Evolutionary conservation across 2,329 filamentous ascomycete species (phyloP), one percentile per base, ranked within the genome.

Genomic region (Coniochaeta sp.): DNA sequence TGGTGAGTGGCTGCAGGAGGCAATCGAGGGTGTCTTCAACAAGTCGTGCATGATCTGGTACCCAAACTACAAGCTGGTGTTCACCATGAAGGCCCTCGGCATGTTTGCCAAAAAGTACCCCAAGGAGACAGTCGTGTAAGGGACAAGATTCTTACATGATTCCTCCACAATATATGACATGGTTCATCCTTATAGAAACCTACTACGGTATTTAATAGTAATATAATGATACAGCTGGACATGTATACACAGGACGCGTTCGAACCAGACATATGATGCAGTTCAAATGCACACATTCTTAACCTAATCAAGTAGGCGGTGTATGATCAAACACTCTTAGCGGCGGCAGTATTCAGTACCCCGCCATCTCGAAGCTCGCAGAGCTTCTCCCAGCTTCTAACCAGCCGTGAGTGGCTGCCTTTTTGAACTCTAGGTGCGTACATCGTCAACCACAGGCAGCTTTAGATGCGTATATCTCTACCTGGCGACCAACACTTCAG

Each of bases 1-100:
- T 70, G 95, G 95, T 36, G 93, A 97, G 77, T 99, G 95, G 95
- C 72, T 90, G 66, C 93, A 97, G 72, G 95, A 98, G 74, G 88
- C 89, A 0, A 98, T 99, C 67, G 95, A 99, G 73, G 95, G 95
- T 1, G 95, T 99, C 12, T 99, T 99, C 77, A 99, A 99, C 77
- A 96, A 97, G 79, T 95, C 88, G 69, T 98, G 93, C 80, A 98
- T 97, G 91, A 99, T 99, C 65, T 95, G 91, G 0, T 99, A 99
- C 71, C 93, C 93, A 50, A 99, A 99, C 79, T 99, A 99, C 81
- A 99, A 98, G 79, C 95, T 96, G 73, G 90, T 89, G 61, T 99
- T 97, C 75, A 88, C 93, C 1, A 89, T 98, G 71, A 96, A 96
- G 77, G 95, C 95, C 1, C 74, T 99, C 64, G 95, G 95, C n/a